phyloP scores from a whole-genome alignment of 2,329 filamentous ascomycete genomes.

The Zymoseptoria crescenta region DNA sequence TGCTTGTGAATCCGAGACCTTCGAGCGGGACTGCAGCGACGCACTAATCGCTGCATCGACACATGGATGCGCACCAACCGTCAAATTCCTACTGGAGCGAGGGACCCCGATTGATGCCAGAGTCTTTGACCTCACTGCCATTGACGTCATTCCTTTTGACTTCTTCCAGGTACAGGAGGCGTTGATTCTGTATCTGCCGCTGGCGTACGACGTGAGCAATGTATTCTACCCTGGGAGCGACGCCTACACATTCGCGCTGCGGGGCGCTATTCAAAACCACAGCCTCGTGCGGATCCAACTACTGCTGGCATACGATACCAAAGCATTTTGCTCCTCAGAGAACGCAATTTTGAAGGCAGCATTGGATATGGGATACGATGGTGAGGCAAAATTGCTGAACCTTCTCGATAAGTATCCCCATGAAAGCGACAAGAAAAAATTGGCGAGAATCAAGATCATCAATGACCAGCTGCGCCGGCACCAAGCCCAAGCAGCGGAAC shows the following conservation, averaged over 20 bases:
- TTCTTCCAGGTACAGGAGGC: too few relatives aligned
- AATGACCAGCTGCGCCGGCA: not conserved
- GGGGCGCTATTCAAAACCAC: too few relatives aligned
- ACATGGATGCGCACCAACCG: not conserved
- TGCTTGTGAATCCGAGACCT: not conserved
- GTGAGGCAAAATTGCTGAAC: too few relatives aligned
- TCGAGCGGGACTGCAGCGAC: not conserved
- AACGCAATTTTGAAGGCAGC: not conserved
- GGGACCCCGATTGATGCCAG: not conserved
- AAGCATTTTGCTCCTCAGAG: not conserved
- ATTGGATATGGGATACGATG: not conserved
- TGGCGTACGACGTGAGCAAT: not conserved
- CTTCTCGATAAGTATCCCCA: too few relatives aligned
- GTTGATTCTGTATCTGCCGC: not conserved
- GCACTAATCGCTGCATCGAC: not conserved
- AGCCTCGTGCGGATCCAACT: not conserved
- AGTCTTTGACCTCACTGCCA: not conserved
- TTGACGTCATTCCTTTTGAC: too few relatives aligned
- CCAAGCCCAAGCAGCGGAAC: not conserved
- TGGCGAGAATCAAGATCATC: not conserved
- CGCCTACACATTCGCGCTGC: not conserved
- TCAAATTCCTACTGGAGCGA: not conserved
- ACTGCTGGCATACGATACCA: not conserved
- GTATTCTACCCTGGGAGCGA: not conserved
- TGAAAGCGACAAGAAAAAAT: too few relatives aligned